These are phyloP conservation scores for Chrysoporthe cubensis DNA, from an alignment of 2,329 filamentous ascomycete species.

Conservation along the genomic window DNA sequence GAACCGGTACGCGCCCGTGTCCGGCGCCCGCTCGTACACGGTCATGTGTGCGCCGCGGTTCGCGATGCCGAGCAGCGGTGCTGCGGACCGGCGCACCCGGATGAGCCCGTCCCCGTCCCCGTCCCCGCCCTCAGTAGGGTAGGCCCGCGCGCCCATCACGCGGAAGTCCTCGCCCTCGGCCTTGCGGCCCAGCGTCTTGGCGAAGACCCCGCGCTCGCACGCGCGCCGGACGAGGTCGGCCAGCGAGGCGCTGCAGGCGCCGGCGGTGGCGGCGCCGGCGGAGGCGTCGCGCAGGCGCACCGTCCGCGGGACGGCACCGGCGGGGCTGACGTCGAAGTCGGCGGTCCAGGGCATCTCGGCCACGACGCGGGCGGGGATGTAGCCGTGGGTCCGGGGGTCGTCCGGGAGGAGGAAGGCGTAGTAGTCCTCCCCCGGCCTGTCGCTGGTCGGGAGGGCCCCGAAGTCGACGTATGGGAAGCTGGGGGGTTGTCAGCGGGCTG, in stretches of 20 bases:
- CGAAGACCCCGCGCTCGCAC: conserved; percentile 43
- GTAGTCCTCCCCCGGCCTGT: conserved; percentile 17
- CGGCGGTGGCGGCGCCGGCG: conserved; percentile 33
- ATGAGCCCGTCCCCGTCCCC: conserved; percentile 29
- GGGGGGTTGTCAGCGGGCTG: not conserved
- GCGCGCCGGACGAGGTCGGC: conserved; percentile 45
- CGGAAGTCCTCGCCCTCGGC: conserved; percentile 42
- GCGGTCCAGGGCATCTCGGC: conserved; percentile 50
- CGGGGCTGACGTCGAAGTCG: conserved; percentile 39
- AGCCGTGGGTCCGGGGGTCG: conserved; percentile 53
- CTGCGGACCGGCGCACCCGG: conserved; percentile 48
- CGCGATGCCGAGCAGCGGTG: conserved; percentile 63
- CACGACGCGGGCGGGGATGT: conserved; percentile 51
- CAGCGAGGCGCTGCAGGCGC: conserved; percentile 43
- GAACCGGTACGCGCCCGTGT: conserved; percentile 48
- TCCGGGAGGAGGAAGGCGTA: conserved; percentile 51
- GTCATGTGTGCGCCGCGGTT: conserved; percentile 67
- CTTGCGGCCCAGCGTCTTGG: conserved; percentile 36
- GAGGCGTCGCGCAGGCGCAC: conserved; percentile 39
- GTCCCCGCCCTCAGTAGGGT: conserved; percentile 9
- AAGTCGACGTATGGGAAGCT: conserved; percentile 50
- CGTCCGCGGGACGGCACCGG: conserved; percentile 35
- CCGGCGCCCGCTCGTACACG: conserved; percentile 54
- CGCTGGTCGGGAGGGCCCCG: conserved; percentile 44
- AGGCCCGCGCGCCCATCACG: conserved; percentile 34